phyloP scores from a whole-genome alignment of 148 eudicot species.

The Camellia granthamiana region DNA sequence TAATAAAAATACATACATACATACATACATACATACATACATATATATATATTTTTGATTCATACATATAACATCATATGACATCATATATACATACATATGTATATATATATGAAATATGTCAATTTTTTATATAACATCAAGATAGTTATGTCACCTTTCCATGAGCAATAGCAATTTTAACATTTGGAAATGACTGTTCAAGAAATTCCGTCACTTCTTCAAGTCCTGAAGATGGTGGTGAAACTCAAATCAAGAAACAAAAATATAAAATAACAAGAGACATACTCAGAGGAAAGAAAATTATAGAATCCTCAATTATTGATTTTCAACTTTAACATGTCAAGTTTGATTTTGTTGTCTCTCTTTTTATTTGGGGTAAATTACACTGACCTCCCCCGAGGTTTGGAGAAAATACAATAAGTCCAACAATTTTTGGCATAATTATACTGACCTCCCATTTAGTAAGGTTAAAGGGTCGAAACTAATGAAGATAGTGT shows the following conservation, averaged over 20 bases:
- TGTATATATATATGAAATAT: not conserved
- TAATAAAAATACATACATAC: not conserved
- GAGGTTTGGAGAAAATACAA: too few species aligned
- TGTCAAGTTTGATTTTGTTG: not conserved
- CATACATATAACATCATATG: too few species aligned
- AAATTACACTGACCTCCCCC: too few species aligned
- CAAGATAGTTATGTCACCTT: constrained; percentile 43
- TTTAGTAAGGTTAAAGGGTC: too few species aligned
- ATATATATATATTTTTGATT: too few species aligned
- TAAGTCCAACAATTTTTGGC: too few species aligned
- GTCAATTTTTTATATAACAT: constrained; percentile 4
- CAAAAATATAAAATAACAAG: not conserved
- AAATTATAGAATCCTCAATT: not conserved
- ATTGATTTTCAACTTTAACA: not conserved
- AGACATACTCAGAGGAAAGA: not conserved
- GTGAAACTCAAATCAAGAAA: constrained; percentile 13
- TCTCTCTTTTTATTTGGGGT: not conserved
- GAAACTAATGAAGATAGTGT: too few species aligned
- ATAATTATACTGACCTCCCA: too few species aligned
- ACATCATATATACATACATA: too few species aligned
- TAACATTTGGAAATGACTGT: constrained; percentile 66
- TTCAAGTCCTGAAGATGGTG: constrained; percentile 65
- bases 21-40: too few species aligned
- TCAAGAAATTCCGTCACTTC: constrained; percentile 71
- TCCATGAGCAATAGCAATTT: constrained; percentile 94